Evolutionary conservation across 192 early-diverging fungal species (phyloP), one percentile per base, ranked within the genome.

Genomic region (Gamsiella multidivaricata): DNA sequence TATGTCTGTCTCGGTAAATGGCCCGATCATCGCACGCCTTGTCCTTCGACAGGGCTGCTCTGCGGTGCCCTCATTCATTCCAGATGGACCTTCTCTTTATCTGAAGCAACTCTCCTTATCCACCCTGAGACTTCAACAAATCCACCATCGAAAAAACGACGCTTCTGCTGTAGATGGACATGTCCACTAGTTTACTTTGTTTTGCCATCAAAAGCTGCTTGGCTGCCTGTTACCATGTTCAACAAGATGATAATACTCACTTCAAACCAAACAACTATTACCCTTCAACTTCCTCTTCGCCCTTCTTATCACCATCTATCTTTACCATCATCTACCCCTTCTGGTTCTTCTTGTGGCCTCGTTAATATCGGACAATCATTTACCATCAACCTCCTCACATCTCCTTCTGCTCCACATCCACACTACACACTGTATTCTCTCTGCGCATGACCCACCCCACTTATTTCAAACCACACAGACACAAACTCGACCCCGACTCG

Each of bases 211-310:
- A n/a, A n/a, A n/a, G n/a, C n/a, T n/a, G n/a, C n/a, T n/a, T n/a
- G n/a, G n/a, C n/a, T n/a, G 11, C 46, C 7, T 34, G 2, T n/a
- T 29, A 26, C 3, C 4, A 12, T 31, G 17, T 54, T 59, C 57
- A n/a, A 61, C 43, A n/a, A 32, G 17, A 49, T 49, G 45, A 47
- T 66, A n/a, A 56, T 66, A 69, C 67, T 69, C 22, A 61, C 50
- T 22, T 47, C 59, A 45, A 60, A 53, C 39, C 51, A 46, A 54
- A 15, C 58, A 61, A 61, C 15, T 14, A 33, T 55, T 45, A 20
- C 29, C 18, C 7, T 5, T 15, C 18, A 22, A 5, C 45, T 17
- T 22, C n/a, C 32, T 47, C 9, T n/a, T 43, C 32, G 28, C 36
- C 23, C 42, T 22, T 34, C 23, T 25, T 31, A 26, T 10, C 28